Percentiles rank a stretch among this genome's conserved stretches.
phyloP scores from a whole-genome alignment of 148 eudicot genomes.

The Rhododendron ovatum region DNA sequence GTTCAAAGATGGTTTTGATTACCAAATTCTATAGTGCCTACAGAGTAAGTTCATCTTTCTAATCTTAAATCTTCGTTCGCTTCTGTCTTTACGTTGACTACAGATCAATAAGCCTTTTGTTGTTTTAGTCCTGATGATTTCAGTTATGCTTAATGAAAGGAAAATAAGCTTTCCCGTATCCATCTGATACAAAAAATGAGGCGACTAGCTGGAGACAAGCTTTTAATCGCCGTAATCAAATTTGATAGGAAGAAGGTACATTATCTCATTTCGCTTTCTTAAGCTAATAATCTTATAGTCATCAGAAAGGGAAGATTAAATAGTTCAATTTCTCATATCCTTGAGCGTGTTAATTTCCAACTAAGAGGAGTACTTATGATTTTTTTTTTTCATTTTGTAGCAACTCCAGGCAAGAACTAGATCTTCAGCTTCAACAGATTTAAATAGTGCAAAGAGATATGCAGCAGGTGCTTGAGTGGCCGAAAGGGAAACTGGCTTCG shows the following conservation, averaged over 20 bases:
- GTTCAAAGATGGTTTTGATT: constrained; percentile 23
- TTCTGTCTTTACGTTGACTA: neutral
- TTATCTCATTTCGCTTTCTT: neutral
- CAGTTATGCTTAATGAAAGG: constrained; percentile 11
- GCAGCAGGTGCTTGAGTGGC: neutral
- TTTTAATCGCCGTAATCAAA: constrained; percentile 26
- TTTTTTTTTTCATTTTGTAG: neutral
- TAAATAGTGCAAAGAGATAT: neutral
- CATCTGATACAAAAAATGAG: constrained; percentile 31
- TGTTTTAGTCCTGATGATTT: neutral
- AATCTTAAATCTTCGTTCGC: neutral
- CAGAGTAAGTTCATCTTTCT: constrained; percentile 27
- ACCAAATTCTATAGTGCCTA: constrained; percentile 31
- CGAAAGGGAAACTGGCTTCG: neutral
- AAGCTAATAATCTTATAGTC: neutral
- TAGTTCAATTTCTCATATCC: neutral
- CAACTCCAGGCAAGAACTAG: neutral
- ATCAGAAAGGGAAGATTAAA: too few relatives aligned
- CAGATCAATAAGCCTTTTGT: neutral
- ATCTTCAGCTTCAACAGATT: neutral
- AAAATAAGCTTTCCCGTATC: constrained; percentile 22
- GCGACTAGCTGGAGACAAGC: constrained; percentile 38
- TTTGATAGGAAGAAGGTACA: constrained; percentile 16
- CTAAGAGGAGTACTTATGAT: neutral
- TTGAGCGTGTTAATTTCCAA: neutral